A percentile compares a stretch with the other conserved stretches of the same genome.
phyloP scores from a whole-genome alignment of 139 green algal species.

The Micractinium conductrix region DNA sequence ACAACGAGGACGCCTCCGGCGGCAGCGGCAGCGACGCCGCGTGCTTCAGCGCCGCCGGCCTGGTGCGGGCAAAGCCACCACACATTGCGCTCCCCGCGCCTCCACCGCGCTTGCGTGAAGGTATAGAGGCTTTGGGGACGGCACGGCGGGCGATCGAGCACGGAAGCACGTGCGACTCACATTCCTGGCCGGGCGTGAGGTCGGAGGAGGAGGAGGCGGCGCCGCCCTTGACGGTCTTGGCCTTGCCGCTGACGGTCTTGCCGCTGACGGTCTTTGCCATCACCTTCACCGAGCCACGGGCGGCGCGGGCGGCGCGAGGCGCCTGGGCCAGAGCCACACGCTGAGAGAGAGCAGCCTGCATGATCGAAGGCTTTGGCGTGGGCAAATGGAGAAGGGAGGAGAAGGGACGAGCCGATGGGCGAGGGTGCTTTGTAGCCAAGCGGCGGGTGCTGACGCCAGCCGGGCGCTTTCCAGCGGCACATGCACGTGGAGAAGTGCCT shows the following conservation, averaged over 20 bases:
- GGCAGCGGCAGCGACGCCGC: neutral
- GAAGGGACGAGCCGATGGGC: neutral
- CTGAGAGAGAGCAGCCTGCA: neutral
- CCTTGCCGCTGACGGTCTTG: neutral
- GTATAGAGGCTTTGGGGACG: neutral
- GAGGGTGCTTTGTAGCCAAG: too few relatives aligned
- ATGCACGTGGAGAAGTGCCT: too few relatives aligned
- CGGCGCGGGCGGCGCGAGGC: too few relatives aligned
- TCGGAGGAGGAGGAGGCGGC: neutral
- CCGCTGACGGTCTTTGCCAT: neutral
- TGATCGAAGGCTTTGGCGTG: neutral
- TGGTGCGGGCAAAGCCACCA: neutral
- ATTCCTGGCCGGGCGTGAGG: neutral
- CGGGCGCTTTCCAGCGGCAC: too few relatives aligned
- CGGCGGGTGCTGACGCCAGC: too few relatives aligned
- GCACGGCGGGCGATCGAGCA: neutral
- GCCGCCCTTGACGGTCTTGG: neutral
- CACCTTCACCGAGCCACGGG: neutral
- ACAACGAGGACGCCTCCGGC: neutral
- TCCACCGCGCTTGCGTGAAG: neutral
- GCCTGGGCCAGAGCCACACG: neutral
- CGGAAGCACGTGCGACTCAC: neutral
- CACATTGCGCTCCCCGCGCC: neutral
- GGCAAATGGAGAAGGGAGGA: neutral
- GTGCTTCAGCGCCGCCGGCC: neutral